Base-by-base conservation (phyloP, 2,329 filamentous ascomycete genomes). In the Aureobasidium sp. region DNA sequence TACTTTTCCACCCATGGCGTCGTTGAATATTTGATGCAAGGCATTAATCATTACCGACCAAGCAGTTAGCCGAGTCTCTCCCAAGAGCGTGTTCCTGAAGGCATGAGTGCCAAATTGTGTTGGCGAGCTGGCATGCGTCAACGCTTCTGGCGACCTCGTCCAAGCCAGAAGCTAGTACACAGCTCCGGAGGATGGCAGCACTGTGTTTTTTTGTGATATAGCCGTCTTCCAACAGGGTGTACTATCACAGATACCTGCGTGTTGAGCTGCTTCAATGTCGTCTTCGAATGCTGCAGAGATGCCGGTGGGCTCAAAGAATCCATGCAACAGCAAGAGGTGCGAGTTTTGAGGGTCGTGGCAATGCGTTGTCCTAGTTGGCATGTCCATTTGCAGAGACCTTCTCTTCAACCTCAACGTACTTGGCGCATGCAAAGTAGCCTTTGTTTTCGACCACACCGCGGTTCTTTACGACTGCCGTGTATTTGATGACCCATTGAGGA, bases 371-470 rank as follows among this genome's bases (percentile, higher is more conserved):
- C 45, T 60, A 60, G 19, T 60, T 45, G 24, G 44, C 45, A 44
- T 40, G 33, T 27, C 56, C 56, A 7, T 60, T 49, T 22, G 35
- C n/a, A 17, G 31, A 15, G 17, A 14, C 27, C 8, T 37, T 31
- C 19, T 39, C 31, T 17, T 60, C 56, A 22, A 37, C 37, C 31
- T 60, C 56, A 24, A 60, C 45, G 12, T 61, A 61, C 71, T 91
- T 87, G 3, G 92, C 93, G 22, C 86, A 85, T 1, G 93, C 93
- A 78, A 97, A 97, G 75, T 97, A 97, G 8, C 94, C 94, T 79
- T 97, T 99, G 72, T 94, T 96, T 79, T 99, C 94, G 66, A 99
- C 93, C 9, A 99, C 94, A 15, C 94, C 94, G 60, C 94, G 82
- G 72, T 97, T 89, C 73, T 89, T 89, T 44, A 97, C 90, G 63